These are phyloP conservation scores for Yamadazyma insecticola DNA, from an alignment of 805 yeast species.

Conservation along the genomic window DNA sequence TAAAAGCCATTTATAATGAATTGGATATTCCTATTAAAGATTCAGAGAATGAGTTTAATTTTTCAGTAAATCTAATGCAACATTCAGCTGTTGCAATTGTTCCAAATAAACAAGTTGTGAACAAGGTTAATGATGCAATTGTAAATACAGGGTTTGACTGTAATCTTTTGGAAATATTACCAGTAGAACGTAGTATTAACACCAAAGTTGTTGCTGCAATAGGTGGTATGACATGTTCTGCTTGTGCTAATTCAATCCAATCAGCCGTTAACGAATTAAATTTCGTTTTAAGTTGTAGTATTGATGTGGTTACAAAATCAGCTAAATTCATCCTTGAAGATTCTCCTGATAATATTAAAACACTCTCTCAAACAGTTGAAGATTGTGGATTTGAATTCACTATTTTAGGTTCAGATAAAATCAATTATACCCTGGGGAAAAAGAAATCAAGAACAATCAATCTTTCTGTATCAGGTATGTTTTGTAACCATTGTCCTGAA, in stretches of 20 bases:
- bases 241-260: conserved; percentile 58
- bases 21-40: conserved; percentile 3
- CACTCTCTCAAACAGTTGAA: conserved; percentile 49
- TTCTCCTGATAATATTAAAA: conserved; percentile 30
- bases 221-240: conserved; percentile 73
- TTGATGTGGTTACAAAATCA: conserved; percentile 56
- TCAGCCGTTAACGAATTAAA: conserved; percentile 43
- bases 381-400: conserved; percentile 66
- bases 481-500: conserved; percentile 65
- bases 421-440: conserved; percentile 44
- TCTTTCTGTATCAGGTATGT: conserved; percentile 60
- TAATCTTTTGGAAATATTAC: conserved; percentile 53
- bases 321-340: conserved; percentile 58
- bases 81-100: conserved; percentile 52
- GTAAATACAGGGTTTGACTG: conserved; percentile 39
- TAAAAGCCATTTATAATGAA: conserved; percentile 16
- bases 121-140: conserved; percentile 22
- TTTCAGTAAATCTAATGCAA: conserved; percentile 48
- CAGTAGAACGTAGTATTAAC: conserved; percentile 46
- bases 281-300: conserved; percentile 49
- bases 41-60: conserved; percentile 22
- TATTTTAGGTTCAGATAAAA: conserved; percentile 37
- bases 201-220: conserved; percentile 56
- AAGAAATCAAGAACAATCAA: conserved; percentile 52
- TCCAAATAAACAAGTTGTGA: conserved; percentile 45